A percentile compares a stretch with the other conserved stretches of the same genome.
phyloP scores from a whole-genome alignment of 148 eudicot genomes.

The Vaccinium corymbosum region DNA sequence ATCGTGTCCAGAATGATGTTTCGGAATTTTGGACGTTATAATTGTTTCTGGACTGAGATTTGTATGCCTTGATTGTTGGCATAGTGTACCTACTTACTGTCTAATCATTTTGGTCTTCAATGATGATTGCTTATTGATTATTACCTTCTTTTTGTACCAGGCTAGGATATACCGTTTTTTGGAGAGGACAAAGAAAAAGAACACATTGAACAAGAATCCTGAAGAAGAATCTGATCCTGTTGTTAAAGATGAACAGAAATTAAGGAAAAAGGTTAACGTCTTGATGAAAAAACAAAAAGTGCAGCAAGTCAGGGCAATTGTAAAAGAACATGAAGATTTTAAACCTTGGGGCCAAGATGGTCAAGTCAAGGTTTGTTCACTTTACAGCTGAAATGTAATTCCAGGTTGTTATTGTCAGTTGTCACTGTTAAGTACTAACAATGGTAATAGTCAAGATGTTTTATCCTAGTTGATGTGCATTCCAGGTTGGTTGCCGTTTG shows the following conservation, averaged over 20 bases:
- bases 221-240: slow-evolving; percentile 37
- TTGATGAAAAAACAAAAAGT: slow-evolving; percentile 82
- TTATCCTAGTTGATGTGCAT: slow-evolving; percentile 16
- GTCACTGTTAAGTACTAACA: neutral
- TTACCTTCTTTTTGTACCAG: slow-evolving; percentile 31
- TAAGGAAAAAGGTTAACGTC: slow-evolving; percentile 51
- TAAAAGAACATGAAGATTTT: slow-evolving; percentile 43
- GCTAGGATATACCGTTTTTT: slow-evolving; percentile 67
- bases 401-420: neutral
- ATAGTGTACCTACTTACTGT: neutral
- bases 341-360: slow-evolving; percentile 72
- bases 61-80: neutral
- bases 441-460: neutral
- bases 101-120: neutral
- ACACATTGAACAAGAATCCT: slow-evolving; percentile 30
- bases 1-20: neutral
- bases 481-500: slow-evolving; percentile 82
- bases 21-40: neutral
- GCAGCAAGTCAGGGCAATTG: slow-evolving; percentile 50
- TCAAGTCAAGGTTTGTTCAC: slow-evolving; percentile 71
- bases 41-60: neutral
- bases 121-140: neutral
- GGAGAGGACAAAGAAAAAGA: slow-evolving; percentile 64
- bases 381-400: neutral
- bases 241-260: slow-evolving; percentile 39